Conservation (phyloP, 768 basidiomycete species). For the Trametopsis cervina region DNA sequence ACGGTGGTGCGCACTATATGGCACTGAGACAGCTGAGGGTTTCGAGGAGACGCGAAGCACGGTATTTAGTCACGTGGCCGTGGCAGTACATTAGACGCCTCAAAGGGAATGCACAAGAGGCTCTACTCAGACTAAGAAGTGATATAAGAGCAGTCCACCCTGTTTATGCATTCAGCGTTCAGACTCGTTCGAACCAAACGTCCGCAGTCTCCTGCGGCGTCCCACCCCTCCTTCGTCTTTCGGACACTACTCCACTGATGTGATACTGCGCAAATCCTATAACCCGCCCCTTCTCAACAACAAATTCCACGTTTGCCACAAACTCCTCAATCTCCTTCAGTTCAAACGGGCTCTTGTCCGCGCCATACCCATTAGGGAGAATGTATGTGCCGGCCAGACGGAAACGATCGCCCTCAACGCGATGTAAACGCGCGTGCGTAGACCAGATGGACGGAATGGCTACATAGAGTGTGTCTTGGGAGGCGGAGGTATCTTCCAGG, state of each 20-base stretch:
- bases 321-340: neutral
- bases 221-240: slow-evolving; percentile 2
- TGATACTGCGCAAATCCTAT: neutral
- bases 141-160: too few species aligned
- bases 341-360: slow-evolving; percentile 23
- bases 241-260: neutral
- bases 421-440: slow-evolving; percentile 30
- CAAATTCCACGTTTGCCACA: neutral
- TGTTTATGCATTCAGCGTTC: too few species aligned
- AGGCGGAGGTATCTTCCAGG: slow-evolving; percentile 16
- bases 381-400: slow-evolving; percentile 18
- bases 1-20: too few species aligned
- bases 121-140: too few species aligned
- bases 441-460: slow-evolving; percentile 29
- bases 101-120: too few species aligned
- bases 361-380: slow-evolving; percentile 33
- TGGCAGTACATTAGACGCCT: too few species aligned
- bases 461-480: slow-evolving; percentile 14
- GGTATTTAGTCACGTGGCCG: too few species aligned
- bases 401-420: slow-evolving; percentile 18
- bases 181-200: slow-evolving; percentile 6
- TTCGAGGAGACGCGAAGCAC: too few species aligned
- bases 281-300: neutral
- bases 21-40: too few species aligned
- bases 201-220: slow-evolving; percentile 3